These are phyloP conservation scores for Isabelozyma rhagii DNA, from an alignment of 805 yeast genomes.

Conservation along the genomic window DNA sequence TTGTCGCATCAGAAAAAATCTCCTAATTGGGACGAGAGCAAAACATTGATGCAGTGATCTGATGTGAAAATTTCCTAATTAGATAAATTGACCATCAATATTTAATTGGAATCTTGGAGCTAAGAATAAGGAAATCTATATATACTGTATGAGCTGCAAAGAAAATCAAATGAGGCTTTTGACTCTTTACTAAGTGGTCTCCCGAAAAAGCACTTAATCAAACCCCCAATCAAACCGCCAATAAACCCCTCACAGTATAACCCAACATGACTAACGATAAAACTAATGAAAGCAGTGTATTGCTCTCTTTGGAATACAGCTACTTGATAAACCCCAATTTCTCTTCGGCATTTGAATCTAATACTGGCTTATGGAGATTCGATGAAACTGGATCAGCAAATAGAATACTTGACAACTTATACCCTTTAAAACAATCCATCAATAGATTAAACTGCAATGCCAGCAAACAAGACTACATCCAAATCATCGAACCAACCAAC, in stretches of 20 bases:
- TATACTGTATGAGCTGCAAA: background rate
- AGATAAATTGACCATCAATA: background rate
- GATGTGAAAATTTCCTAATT: background rate
- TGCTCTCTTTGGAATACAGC: conserved; percentile 27
- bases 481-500: conserved; percentile 30
- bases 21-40: conserved; percentile 8
- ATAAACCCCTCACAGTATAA: background rate
- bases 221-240: background rate
- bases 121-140: background rate
- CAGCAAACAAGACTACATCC: conserved; percentile 4
- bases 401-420: conserved; percentile 26
- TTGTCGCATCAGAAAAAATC: background rate
- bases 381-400: conserved; percentile 2
- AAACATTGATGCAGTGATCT: background rate
- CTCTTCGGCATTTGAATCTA: conserved; percentile 21
- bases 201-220: background rate
- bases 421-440: conserved; percentile 12
- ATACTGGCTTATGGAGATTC: conserved; percentile 32
- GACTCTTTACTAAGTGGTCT: background rate
- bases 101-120: background rate
- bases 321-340: conserved; percentile 16
- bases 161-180: background rate
- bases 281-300: conserved; percentile 11
- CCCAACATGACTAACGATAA: conserved; percentile 1
- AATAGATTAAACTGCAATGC: conserved; percentile 11